Evolutionary conservation across 2,329 filamentous ascomycete genomes (phyloP).

Genomic region (Anisogramma anomala): DNA sequence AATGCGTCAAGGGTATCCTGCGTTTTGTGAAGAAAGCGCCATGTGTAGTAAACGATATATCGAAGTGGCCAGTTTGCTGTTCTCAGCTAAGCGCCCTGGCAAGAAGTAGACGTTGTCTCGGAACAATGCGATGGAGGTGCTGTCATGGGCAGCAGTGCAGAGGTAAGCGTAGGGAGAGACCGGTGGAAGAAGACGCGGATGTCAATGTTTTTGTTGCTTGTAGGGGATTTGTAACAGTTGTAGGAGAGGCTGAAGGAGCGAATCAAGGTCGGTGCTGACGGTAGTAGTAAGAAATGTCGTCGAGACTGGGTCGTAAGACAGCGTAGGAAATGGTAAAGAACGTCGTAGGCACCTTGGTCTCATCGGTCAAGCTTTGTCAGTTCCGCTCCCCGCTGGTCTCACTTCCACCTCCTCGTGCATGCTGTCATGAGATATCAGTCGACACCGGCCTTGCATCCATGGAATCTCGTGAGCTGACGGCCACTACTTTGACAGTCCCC

Average conservation of each 20-base stretch:
- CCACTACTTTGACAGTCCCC: conserved; percentile 63
- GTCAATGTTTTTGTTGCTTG: conserved; percentile 11
- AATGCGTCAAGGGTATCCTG: conserved; percentile 15
- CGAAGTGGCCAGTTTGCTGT: neutral
- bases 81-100: neutral
- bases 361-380: conserved; percentile 9
- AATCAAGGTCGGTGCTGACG: conserved; percentile 20
- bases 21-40: conserved; percentile 2
- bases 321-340: conserved; percentile 11
- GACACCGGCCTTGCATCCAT: conserved; percentile 32
- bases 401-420: neutral
- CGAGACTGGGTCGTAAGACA: conserved; percentile 8
- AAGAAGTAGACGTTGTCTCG: neutral
- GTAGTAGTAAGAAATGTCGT: conserved; percentile 14
- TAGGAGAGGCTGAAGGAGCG: conserved; percentile 19
- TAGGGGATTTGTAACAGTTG: neutral
- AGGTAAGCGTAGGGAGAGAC: neutral
- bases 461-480: conserved; percentile 48
- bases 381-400: neutral
- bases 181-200: conserved; percentile 2
- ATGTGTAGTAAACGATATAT: too few relatives aligned
- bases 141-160: neutral
- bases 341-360: conserved; percentile 12
- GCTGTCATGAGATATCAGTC: conserved; percentile 13
- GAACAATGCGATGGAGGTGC: neutral